A percentile compares a stretch with the other conserved stretches of the same genome.
These are phyloP conservation scores for Russula griseocarnosa DNA, from an alignment of 768 basidiomycete genomes.

Conservation along the genomic window DNA sequence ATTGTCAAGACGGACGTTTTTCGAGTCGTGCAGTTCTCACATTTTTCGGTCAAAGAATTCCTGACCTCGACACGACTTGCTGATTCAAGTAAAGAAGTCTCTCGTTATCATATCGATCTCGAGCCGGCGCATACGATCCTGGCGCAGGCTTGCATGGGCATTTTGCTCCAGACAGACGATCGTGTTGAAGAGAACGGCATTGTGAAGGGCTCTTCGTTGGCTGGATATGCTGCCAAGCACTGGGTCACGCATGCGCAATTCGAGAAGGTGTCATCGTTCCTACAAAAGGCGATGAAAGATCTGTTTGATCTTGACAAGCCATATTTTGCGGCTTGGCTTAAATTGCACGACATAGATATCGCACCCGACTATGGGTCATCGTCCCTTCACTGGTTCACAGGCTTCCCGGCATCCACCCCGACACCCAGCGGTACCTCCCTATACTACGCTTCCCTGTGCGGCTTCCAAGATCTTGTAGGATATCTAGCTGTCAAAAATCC, in stretches of 20 bases:
- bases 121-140: background rate
- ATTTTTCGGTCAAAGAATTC: constrained; percentile 7
- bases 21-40: constrained; percentile 2
- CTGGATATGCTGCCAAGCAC: background rate
- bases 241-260: background rate
- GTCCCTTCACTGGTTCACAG: background rate
- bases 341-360: background rate
- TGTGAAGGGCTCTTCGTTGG: background rate
- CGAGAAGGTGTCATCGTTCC: background rate
- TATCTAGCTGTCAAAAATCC: background rate
- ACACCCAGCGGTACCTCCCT: background rate
- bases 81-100: background rate
- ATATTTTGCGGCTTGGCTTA: background rate
- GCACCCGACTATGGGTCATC: no score
- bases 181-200: no score
- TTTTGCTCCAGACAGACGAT: background rate
- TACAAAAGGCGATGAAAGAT: background rate
- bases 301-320: background rate
- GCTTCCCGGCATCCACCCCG: fast-evolving
- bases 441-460: background rate
- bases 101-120: constrained; percentile 6
- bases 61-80: constrained; percentile 6
- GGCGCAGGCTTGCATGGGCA: background rate
- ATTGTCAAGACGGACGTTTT: background rate
- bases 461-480: background rate